Percentiles rank a stretch among this genome's conserved stretches.
phyloP scores from a whole-genome alignment of 2,329 filamentous ascomycete genomes.

The Xylaria sp. region DNA sequence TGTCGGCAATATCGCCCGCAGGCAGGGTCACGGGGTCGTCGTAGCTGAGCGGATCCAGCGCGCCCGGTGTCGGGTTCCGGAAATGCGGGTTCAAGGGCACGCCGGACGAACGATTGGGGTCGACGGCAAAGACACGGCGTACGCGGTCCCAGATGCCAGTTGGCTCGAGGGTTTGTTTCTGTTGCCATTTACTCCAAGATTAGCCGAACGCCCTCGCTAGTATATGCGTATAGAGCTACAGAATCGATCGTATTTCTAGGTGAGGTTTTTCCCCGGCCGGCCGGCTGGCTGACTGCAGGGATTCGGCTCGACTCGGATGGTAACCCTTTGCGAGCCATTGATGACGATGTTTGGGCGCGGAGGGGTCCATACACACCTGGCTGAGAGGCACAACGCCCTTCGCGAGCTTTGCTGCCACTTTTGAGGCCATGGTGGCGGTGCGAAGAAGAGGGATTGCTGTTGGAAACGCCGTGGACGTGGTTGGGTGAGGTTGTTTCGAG shows the following conservation, averaged over 20 bases:
- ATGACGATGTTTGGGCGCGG: neutral
- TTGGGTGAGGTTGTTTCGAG: constrained; percentile 41
- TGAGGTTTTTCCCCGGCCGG: constrained; percentile 6
- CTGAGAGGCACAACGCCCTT: constrained; percentile 66
- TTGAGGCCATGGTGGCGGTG: constrained; percentile 67
- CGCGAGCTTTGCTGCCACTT: constrained; percentile 67
- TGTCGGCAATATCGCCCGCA: constrained; percentile 89
- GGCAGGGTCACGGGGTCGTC: constrained; percentile 85
- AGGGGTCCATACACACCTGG: constrained; percentile 60
- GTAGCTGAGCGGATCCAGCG: constrained; percentile 75
- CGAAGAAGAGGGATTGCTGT: constrained; percentile 40
- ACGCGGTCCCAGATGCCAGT: constrained; percentile 87
- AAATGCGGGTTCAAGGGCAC: constrained; percentile 92
- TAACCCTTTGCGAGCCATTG: constrained; percentile 19
- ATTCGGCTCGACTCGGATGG: neutral
- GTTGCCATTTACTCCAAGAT: constrained; percentile 11
- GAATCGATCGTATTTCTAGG: neutral
- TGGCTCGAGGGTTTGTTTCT: constrained; percentile 98
- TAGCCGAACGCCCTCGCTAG: neutral
- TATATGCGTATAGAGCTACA: neutral
- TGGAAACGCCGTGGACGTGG: constrained; percentile 34
- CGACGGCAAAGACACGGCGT: constrained; percentile 81
- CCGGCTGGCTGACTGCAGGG: no score
- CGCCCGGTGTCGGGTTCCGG: constrained; percentile 85
- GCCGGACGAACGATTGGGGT: constrained; percentile 89